These are phyloP conservation scores for Hyaloscypha hepaticicola DNA, from an alignment of 495 filamentous ascomycete species.

Conservation along the genomic window DNA sequence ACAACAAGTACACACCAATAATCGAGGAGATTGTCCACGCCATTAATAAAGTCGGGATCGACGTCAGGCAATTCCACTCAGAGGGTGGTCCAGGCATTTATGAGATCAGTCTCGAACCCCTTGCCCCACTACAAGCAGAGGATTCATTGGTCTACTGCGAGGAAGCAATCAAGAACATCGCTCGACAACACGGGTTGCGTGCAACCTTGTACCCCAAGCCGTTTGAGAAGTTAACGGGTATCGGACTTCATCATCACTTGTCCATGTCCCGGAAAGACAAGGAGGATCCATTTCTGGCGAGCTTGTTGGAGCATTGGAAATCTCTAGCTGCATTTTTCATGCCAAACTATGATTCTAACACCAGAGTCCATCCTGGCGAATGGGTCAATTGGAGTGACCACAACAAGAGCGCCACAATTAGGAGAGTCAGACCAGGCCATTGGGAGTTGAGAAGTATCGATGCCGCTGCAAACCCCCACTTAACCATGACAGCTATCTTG, in stretches of 20 bases:
- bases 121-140: constrained; percentile 61
- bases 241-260: constrained; percentile 66
- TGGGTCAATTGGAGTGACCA: constrained; percentile 73
- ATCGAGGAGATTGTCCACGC: constrained; percentile 58
- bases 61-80: constrained; percentile 73
- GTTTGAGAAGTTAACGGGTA: constrained; percentile 54
- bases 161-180: constrained; percentile 59
- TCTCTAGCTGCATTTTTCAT: constrained; percentile 62
- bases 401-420: constrained; percentile 65
- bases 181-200: constrained; percentile 56
- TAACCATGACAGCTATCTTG: constrained; percentile 63
- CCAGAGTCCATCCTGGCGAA: constrained; percentile 63
- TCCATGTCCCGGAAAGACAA: constrained; percentile 51
- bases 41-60: constrained; percentile 60
- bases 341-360: constrained; percentile 56
- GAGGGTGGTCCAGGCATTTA: constrained; percentile 68
- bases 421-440: constrained; percentile 56
- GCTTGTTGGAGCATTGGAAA: constrained; percentile 59
- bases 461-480: constrained; percentile 68
- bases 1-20: constrained; percentile 51
- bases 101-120: constrained; percentile 69
- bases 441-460: constrained; percentile 71
- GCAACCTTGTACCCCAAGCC: constrained; percentile 76
- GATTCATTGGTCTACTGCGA: constrained; percentile 71
- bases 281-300: constrained; percentile 55